These are phyloP conservation scores for Boletus sensibilis DNA, from an alignment of 768 basidiomycete genomes.

Conservation along the genomic window DNA sequence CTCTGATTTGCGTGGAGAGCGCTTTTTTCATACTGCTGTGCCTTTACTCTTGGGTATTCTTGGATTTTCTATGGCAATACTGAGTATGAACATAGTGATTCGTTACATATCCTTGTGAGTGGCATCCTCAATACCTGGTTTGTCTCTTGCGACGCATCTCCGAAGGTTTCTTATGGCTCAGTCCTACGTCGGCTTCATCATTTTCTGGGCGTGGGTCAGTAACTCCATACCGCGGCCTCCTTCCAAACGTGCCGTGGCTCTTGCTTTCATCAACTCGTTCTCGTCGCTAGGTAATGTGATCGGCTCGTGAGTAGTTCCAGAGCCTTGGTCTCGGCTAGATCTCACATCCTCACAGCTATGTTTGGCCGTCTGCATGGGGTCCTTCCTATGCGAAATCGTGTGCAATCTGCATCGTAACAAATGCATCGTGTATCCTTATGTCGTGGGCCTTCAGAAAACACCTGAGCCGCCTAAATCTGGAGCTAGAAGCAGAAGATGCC, in stretches of 20 bases:
- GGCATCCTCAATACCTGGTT: background rate
- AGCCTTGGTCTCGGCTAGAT: background rate
- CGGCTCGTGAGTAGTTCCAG: conserved; percentile 60
- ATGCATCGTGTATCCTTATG: conserved; percentile 49
- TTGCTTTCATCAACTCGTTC: conserved; percentile 80
- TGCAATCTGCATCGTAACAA: conserved; percentile 66
- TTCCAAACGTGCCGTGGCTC: conserved; percentile 84
- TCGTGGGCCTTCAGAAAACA: conserved; percentile 49
- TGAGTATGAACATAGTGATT: conserved; percentile 57
- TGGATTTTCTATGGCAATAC: conserved; percentile 65
- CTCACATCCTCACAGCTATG: conserved; percentile 42
- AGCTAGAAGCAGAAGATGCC: conserved; percentile 40
- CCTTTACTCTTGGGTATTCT: conserved; percentile 59
- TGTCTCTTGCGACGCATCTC: conserved; percentile 1
- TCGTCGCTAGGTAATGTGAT: conserved; percentile 82
- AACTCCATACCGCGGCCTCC: conserved; percentile 72
- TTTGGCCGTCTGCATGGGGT: conserved; percentile 70
- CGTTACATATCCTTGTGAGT: conserved; percentile 67
- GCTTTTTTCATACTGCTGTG: conserved; percentile 61
- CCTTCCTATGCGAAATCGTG: conserved; percentile 70
- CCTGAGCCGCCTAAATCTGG: conserved; percentile 41
- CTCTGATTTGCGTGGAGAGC: conserved; percentile 69
- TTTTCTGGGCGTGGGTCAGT: conserved; percentile 54
- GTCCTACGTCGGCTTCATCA: conserved; percentile 69
- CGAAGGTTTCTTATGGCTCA: conserved; percentile 75